Base-by-base conservation (phyloP, 192 early-diverging fungal genomes). In the Mortierella hygrophila region DNA sequence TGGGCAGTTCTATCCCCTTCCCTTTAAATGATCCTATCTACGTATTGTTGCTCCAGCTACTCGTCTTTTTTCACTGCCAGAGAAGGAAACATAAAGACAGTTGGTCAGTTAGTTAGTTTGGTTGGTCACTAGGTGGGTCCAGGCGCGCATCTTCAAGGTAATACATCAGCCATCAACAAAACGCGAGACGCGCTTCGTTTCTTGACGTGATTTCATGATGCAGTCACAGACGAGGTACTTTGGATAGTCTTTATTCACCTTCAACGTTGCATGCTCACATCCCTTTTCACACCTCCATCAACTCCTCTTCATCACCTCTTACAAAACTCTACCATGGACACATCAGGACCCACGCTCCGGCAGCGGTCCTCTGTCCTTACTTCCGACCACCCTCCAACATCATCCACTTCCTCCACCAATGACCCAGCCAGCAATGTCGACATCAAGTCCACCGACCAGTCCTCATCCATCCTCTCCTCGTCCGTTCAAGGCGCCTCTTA, bases 401-500 rank as follows among this genome's bases (percentile, higher is more conserved):
- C 68, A 69, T 35, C 65, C 38, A 41, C 35, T 44, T 72, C 44
- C 40, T 18, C 10, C 70, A 60, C 18, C 8, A 10, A 70, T 49
- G 70, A 55, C 41, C 32, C 9, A 79, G 16, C 41, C 3, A 68
- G 15, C 74, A 69, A 47, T 55, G 63, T 37, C 0, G 26, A 75
- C 73, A 16, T 29, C 74, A 42, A 79, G 57, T 72, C 79, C 49
- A 73, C 75, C 16, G 74, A 60, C 46, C 68, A 89, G 52, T 73
- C 83, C 18, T 78, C 86, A 41, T 73, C 78, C 8, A 75, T 93
- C 69, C 82, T 93, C 42, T 89, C 90, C 6, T 91, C 90, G 20
- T 93, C 94, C 13, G 92, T 95, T n/a, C 84, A 92, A 2, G 97
- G 96, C 21, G 94, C 94, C 0, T 92, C 90, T 73, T 96, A 95